Base-by-base conservation (phyloP, 208 protist species). In the Leishmania lainsoni region DNA sequence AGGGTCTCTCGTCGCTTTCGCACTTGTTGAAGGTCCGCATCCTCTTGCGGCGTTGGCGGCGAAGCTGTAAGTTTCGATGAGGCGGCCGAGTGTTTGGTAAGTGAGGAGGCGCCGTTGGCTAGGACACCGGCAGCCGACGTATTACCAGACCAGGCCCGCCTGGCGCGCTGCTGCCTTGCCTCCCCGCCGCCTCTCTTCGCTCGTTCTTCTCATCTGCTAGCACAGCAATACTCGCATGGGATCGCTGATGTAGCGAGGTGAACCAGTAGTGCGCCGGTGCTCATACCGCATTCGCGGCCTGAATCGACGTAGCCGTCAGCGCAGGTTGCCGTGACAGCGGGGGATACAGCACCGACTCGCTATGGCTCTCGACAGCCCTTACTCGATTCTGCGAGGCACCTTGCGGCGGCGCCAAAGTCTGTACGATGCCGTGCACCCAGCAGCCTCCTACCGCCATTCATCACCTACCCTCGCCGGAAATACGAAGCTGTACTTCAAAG, bases 1-100 rank as follows among this genome's bases (percentile, higher is more conserved):
- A 88, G 75, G 10, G 79, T 78, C 14, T 66, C 81, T 26, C 85
- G 81, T 63, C 83, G 81, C 65, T 74, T 75, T 17, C 63, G 58
- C 61, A 84, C 79, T 3, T 65, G 58, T 35, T 86, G 58, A n/a
- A 87, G 45, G 0, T 68, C 74, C 0, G 66, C 51, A 32, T 82
- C 69, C 54, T 81, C 69, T n/a, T 58, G 48, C 51, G 69, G 69
- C 45, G 39, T 32, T 6, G 69, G n/a, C 69, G 39, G 69, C 14
- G 68, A 20, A 20, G 74, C 35, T 8, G 20, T 22, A 51, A 22
- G n/a, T 20, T 68, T 14, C 22, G 75, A 61, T 6, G 35, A 20
- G 45, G 39, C 20, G 45, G 59, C 16, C 2, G 68, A 48, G 32
- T 58, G 75, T 12, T 61, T 17, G 32, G 76, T n/a, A 45, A 35